Evolutionary conservation across 441 rosid genomes (phyloP).

Genomic region (Populus tomentosa): DNA sequence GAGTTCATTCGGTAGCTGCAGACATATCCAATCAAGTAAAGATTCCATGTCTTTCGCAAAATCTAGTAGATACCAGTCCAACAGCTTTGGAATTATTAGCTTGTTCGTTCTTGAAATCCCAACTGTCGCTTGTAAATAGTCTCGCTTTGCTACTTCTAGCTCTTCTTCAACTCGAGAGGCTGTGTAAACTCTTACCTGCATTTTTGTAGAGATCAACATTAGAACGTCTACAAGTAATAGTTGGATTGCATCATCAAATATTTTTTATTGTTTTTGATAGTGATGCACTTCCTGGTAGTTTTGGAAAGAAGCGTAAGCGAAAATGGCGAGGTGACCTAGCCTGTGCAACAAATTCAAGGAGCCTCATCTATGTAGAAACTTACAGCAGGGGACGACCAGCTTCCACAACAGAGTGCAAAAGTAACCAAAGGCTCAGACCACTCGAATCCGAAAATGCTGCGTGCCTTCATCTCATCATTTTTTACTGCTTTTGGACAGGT

Average conservation of each 20-base stretch:
- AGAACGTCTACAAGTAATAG: neutral
- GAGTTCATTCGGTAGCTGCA: conserved; percentile 58
- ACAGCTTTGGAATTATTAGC: conserved; percentile 63
- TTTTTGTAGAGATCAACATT: neutral
- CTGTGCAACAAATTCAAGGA: neutral
- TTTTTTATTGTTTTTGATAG: neutral
- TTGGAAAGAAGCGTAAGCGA: neutral
- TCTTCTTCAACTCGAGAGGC: conserved; percentile 64
- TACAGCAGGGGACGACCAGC: conserved; percentile 90
- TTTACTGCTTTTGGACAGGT: conserved; percentile 61
- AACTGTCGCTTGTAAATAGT: conserved; percentile 74
- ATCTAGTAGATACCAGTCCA: conserved; percentile 81
- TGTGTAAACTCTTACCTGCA: conserved; percentile 71
- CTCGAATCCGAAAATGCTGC: conserved; percentile 55
- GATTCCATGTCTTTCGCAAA: conserved; percentile 80
- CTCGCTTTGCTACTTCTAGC: conserved; percentile 67
- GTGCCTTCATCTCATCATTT: conserved; percentile 60
- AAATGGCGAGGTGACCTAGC: neutral
- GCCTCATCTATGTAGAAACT: conserved; percentile 23
- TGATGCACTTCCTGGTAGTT: neutral
- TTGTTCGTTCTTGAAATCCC: conserved; percentile 57
- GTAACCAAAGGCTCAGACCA: conserved; percentile 80
- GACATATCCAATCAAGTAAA: conserved; percentile 73
- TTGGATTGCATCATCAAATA: neutral
- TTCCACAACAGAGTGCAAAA: conserved; percentile 79